phyloP scores from a whole-genome alignment of 2,329 filamentous ascomycete species.

The Colletotrichum truncatum region DNA sequence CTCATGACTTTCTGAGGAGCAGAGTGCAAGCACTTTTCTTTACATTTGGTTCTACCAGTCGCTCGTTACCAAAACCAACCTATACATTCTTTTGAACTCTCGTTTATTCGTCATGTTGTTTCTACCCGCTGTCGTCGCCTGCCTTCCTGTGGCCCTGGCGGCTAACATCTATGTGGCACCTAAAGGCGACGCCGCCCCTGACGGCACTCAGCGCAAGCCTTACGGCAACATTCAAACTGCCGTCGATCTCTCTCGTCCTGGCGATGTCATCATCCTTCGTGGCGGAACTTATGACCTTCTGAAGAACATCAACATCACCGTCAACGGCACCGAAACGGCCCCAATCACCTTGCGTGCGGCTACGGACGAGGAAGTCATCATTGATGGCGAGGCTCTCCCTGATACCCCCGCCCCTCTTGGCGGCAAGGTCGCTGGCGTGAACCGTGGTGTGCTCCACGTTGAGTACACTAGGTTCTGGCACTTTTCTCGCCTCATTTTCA shows the following conservation, averaged over 20 bases:
- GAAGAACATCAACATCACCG: slow-evolving; percentile 56
- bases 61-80: not conserved
- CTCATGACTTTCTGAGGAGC: too few species aligned
- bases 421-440: slow-evolving; percentile 46
- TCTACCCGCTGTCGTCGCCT: slow-evolving; percentile 4
- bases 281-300: slow-evolving; percentile 50
- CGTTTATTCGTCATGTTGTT: slow-evolving; percentile 1
- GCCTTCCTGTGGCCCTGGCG: slow-evolving; percentile 31
- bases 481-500: slow-evolving; percentile 48
- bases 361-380: slow-evolving; percentile 50
- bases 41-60: not conserved
- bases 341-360: slow-evolving; percentile 54
- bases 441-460: slow-evolving; percentile 57
- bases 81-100: slow-evolving; percentile 20
- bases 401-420: slow-evolving; percentile 52
- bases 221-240: slow-evolving; percentile 56
- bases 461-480: slow-evolving; percentile 41
- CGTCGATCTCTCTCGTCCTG: slow-evolving; percentile 52
- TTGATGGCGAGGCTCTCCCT: slow-evolving; percentile 52
- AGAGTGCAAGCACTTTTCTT: too few species aligned
- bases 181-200: slow-evolving; percentile 45
- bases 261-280: slow-evolving; percentile 47
- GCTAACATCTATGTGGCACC: slow-evolving; percentile 56
- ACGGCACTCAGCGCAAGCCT: slow-evolving; percentile 49
- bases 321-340: slow-evolving; percentile 47